Percentiles rank a stretch among this genome's conserved stretches.
Evolutionary conservation across 495 filamentous ascomycete species (phyloP).

Genomic region (Amphirosellinia nigrospora): DNA sequence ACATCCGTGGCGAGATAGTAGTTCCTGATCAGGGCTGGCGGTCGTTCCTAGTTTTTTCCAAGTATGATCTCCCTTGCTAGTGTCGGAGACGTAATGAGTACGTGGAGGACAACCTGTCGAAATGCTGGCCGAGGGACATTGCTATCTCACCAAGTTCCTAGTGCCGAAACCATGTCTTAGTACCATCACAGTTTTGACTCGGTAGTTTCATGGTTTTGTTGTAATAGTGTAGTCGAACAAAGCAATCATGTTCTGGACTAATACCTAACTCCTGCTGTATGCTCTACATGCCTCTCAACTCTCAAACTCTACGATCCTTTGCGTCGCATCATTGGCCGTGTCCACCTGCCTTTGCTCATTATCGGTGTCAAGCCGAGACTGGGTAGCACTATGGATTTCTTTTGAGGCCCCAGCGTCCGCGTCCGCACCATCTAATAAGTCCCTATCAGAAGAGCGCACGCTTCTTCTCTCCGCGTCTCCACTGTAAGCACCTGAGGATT

Average conservation of each 20-base stretch:
- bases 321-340: slow-evolving; percentile 38
- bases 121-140: not conserved
- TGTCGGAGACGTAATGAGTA: not conserved
- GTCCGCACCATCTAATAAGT: slow-evolving; percentile 80
- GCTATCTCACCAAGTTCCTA: slow-evolving; percentile 15
- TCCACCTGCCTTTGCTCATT: slow-evolving; percentile 32
- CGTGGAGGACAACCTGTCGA: not conserved
- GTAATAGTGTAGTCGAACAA: not conserved
- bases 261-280: slow-evolving; percentile 34
- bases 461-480: slow-evolving; percentile 59
- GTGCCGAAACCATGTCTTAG: slow-evolving; percentile 15
- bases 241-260: slow-evolving; percentile 35
- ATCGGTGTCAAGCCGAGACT: slow-evolving; percentile 33
- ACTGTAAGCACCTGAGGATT: slow-evolving; percentile 35
- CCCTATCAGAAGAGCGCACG: slow-evolving; percentile 74
- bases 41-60: not conserved
- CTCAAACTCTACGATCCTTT: slow-evolving; percentile 53
- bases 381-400: slow-evolving; percentile 30
- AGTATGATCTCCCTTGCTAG: not conserved
- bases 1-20: not conserved
- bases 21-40: slow-evolving; percentile 8
- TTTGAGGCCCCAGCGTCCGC: slow-evolving; percentile 63
- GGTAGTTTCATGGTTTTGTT: slow-evolving; percentile 1
- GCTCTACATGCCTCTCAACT: slow-evolving; percentile 33
- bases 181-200: slow-evolving; percentile 6